A percentile compares a stretch with the other conserved stretches of the same genome.
phyloP scores from a whole-genome alignment of 1,139 yeast genomes.

The Geotrichum phurueaensis region DNA sequence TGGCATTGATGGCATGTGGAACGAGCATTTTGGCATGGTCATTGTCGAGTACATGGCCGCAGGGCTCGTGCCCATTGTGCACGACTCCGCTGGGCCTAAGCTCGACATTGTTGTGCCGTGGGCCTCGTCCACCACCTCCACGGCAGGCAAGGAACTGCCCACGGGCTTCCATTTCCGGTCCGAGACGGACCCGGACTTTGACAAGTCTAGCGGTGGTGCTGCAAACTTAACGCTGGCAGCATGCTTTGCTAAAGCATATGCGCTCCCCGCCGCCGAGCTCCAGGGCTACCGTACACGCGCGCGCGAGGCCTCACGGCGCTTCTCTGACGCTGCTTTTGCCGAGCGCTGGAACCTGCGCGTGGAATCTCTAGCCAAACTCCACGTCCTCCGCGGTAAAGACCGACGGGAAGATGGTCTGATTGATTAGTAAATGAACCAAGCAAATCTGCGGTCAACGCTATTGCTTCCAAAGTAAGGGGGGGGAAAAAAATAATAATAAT shows the following conservation, averaged over 20 bases:
- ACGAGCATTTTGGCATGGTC: constrained; percentile 97
- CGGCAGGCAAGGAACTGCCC: constrained; percentile 17
- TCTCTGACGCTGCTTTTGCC: constrained; percentile 63
- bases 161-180: constrained; percentile 74
- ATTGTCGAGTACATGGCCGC: constrained; percentile 89
- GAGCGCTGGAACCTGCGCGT: constrained; percentile 49
- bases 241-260: constrained; percentile 41
- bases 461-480: constrained; percentile 1
- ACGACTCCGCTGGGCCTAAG: constrained; percentile 92
- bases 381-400: constrained; percentile 36
- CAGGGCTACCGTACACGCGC: constrained; percentile 49
- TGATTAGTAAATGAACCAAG: constrained; percentile 1
- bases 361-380: constrained; percentile 38
- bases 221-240: constrained; percentile 38
- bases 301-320: constrained; percentile 49
- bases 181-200: constrained; percentile 52
- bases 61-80: constrained; percentile 83
- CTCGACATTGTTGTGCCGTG: constrained; percentile 70
- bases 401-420: constrained; percentile 1
- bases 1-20: constrained; percentile 98
- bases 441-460: too few relatives aligned
- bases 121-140: not conserved
- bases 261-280: constrained; percentile 40
- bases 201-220: not conserved
- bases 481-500: not conserved